Conservation (phyloP, 768 basidiomycete genomes). For the Boletus sp. region DNA sequence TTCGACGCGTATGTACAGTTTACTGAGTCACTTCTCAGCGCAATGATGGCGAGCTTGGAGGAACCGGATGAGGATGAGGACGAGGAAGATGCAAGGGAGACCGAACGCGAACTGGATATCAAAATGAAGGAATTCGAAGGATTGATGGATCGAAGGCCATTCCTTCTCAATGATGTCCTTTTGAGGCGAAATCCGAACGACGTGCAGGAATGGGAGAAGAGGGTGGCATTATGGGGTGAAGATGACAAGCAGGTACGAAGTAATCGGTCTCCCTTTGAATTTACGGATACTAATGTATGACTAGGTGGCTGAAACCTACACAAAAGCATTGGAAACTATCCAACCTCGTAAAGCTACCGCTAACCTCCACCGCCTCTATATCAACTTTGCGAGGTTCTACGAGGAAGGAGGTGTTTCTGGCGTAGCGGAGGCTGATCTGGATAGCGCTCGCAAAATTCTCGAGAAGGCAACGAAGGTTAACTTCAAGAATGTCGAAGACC, state of each 20-base stretch:
- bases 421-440: slow-evolving; percentile 76
- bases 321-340: slow-evolving; percentile 82
- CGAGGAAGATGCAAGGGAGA: slow-evolving; percentile 74
- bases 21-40: slow-evolving; percentile 82
- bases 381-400: slow-evolving; percentile 97
- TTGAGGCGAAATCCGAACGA: slow-evolving; percentile 93
- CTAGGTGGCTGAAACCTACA: slow-evolving; percentile 92
- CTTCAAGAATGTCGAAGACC: slow-evolving; percentile 93
- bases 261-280: neutral
- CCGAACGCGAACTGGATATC: slow-evolving; percentile 77
- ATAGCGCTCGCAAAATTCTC: slow-evolving; percentile 85
- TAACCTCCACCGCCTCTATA: slow-evolving; percentile 83
- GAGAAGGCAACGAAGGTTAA: slow-evolving; percentile 91
- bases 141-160: slow-evolving; percentile 91
- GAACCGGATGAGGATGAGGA: slow-evolving; percentile 73
- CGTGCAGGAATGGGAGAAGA: slow-evolving; percentile 99
- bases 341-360: slow-evolving; percentile 86
- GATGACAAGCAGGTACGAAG: slow-evolving; percentile 81
- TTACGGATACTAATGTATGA: neutral
- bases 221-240: slow-evolving; percentile 88
- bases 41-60: slow-evolving; percentile 82
- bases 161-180: slow-evolving; percentile 94
- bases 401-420: slow-evolving; percentile 88
- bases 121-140: slow-evolving; percentile 93
- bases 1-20: slow-evolving; percentile 97